Base-by-base conservation (phyloP, 139 green algal species). In the Penium margaritaceum region DNA sequence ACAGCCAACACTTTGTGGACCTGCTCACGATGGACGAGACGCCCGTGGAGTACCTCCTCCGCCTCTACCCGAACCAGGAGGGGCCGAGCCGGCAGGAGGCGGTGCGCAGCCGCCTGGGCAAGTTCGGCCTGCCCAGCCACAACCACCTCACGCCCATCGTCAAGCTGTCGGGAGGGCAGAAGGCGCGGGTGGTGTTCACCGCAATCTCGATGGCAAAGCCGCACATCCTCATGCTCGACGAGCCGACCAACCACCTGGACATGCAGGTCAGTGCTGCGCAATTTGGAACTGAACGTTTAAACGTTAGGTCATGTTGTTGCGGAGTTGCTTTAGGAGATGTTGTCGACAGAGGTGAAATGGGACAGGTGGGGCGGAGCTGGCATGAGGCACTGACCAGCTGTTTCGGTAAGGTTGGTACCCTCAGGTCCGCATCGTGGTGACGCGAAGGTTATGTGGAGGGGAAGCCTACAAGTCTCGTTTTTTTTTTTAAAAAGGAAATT, bases 1-100 rank as follows among this genome's bases (percentile, higher is more conserved):
- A 98, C 78, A 83, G 78, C 2, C 91, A 97, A 88, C 93, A 98
- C 77, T 99, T 99, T 88, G 93, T 99, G 53, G 95, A 99, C 79
- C 88, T 91, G 2, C 87, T 99, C 19, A 72, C 79, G 1, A 90
- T 97, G 70, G 91, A 98, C 70, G 90, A 92, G 63, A 97, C 89
- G 35, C 93, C 95, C 0, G 93, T 98, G 39, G 88, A 83, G 76
- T 83, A 83, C 36, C 38, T 83, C 36, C 44, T 83, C 32, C 70
- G 76, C 17, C 71, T 83, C 32, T 79, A 83, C 51, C 76, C 76
- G 7, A 58, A 83, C 62, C 70, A 80, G 68, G 75, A 81, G 67
- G 74, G 74, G 35, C 75, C 75, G 35, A 80, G 70, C 47, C 94
- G 91, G 84, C 83, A 87, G 27, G 91, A 98, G 85, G 77, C 90